Percentiles rank a stretch among this genome's conserved stretches.
Evolutionary conservation across 2,329 filamentous ascomycete species (phyloP).

Genomic region (Apiospora marii): DNA sequence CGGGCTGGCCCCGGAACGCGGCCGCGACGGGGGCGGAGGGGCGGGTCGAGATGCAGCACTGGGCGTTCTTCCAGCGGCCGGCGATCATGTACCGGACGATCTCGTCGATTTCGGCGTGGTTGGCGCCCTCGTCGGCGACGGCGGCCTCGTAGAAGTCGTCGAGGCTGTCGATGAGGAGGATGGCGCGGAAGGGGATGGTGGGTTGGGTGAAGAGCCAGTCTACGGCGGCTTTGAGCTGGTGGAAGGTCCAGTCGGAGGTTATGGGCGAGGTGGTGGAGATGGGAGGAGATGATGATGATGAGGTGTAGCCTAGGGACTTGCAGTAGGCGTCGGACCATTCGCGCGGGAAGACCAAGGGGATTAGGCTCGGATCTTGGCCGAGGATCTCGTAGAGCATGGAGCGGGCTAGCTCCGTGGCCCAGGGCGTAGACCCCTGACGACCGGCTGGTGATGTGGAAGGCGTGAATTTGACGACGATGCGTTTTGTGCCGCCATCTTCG

Average conservation of each 20-base stretch:
- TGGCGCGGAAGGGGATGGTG: not conserved
- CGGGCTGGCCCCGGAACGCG: not conserved
- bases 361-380: not conserved
- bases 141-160: not conserved
- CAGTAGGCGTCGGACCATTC: slow-evolving; percentile 20
- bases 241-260: not conserved
- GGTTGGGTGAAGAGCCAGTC: not conserved
- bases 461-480: not conserved
- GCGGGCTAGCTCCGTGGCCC: not conserved
- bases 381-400: slow-evolving; percentile 10
- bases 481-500: not conserved
- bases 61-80: not conserved
- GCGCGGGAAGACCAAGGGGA: not conserved
- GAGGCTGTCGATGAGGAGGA: slow-evolving; percentile 10
- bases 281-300: too few species aligned
- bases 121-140: not conserved
- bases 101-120: not conserved
- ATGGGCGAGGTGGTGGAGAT: not conserved
- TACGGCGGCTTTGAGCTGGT: not conserved
- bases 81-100: not conserved
- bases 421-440: not conserved
- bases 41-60: not conserved
- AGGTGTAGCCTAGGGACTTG: not conserved
- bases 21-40: not conserved
- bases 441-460: not conserved